A percentile compares a stretch with the other conserved stretches of the same genome.
phyloP scores from a whole-genome alignment of 1,284 basidiomycete genomes.

The Marasmius sp. region DNA sequence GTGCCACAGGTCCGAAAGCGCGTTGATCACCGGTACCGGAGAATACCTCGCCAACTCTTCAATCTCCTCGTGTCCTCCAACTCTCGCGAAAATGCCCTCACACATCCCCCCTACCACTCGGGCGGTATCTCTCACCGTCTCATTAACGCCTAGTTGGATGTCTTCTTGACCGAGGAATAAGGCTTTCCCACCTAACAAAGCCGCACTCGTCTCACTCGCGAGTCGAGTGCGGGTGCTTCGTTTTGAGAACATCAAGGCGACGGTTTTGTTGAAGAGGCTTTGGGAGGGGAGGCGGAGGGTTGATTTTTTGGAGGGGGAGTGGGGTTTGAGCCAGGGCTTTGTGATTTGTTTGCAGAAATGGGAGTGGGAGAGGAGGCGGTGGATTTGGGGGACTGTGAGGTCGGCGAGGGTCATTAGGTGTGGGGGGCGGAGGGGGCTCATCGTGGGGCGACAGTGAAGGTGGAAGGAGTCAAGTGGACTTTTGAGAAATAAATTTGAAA shows the following conservation, averaged over 20 bases:
- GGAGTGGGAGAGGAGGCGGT: slow-evolving; percentile 61
- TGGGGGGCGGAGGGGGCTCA: slow-evolving; percentile 30
- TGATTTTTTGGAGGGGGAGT: slow-evolving; percentile 32
- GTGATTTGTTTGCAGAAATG: slow-evolving; percentile 62
- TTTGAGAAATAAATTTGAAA: no score
- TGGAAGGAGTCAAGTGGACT: not conserved
- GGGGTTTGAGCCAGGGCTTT: slow-evolving; percentile 57
- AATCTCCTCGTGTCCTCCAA: slow-evolving; percentile 89
- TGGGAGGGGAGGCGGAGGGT: slow-evolving; percentile 64
- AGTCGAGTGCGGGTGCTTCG: slow-evolving; percentile 92
- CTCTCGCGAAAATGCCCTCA: slow-evolving; percentile 97
- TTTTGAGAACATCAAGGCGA: slow-evolving; percentile 92
- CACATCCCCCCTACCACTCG: slow-evolving; percentile 93
- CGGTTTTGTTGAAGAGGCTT: slow-evolving; percentile 75
- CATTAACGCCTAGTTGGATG: slow-evolving; percentile 97
- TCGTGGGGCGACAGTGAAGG: not conserved
- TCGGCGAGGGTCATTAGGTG: slow-evolving; percentile 87
- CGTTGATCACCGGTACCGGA: slow-evolving; percentile 92
- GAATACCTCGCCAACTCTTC: slow-evolving; percentile 92
- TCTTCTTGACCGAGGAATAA: slow-evolving; percentile 91
- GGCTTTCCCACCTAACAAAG: slow-evolving; percentile 83
- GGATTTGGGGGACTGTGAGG: slow-evolving; percentile 71
- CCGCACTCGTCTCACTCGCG: slow-evolving; percentile 80
- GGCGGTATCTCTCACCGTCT: slow-evolving; percentile 83
- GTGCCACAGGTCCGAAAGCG: slow-evolving; percentile 94